Evolutionary conservation across 768 basidiomycete species (phyloP), one percentile per base, ranked within the genome.

Genomic region (Leucogyrophana mollusca): DNA sequence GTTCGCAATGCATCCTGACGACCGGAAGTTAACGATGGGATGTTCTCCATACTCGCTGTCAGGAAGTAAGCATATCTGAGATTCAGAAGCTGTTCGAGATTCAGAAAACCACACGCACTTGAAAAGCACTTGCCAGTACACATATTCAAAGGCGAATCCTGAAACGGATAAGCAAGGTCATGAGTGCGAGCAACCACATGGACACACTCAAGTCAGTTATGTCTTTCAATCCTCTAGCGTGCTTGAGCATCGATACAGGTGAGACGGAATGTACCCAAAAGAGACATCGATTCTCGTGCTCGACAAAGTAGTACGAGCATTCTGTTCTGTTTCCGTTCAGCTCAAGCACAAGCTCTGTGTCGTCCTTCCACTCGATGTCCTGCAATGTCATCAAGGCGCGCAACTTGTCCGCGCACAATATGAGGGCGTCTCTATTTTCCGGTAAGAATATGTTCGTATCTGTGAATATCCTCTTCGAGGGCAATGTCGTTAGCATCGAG

Each of bases 1-100:
- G 46, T 17, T 57, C 56, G 38, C 59, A 64, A 41, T 65, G 62
- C 16, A 27, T 37, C 63, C 62, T 62, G 41, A 33, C 22, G n/a
- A 43, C 23, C 18, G 27, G 18, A 40, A 9, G 13, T n/a, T 46
- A 9, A 30, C 21, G 27, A 17, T 20, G 3, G 27, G 36, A 14
- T 16, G n/a, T 11, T 20, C 32, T 16, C 14, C 11, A 35, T 47
- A 20, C 38, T 27, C 13, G 4, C 14, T 30, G 8, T n/a, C 6
- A 17, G 21, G 24, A 20, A 39, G 24, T n/a, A n/a, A 27, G 17
- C 37, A 23, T 1, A 40, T 16, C 41, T 17, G n/a, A 40, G 25
- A 40, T 30, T 3, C 23, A 22, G 21, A 13, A 24, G 17, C 37
- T 25, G 40, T n/a, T 25, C 14, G 7, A 27, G 21, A 18, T 8